phyloP scores from a whole-genome alignment of 306 rosid species.

The Abrus precatorius region DNA sequence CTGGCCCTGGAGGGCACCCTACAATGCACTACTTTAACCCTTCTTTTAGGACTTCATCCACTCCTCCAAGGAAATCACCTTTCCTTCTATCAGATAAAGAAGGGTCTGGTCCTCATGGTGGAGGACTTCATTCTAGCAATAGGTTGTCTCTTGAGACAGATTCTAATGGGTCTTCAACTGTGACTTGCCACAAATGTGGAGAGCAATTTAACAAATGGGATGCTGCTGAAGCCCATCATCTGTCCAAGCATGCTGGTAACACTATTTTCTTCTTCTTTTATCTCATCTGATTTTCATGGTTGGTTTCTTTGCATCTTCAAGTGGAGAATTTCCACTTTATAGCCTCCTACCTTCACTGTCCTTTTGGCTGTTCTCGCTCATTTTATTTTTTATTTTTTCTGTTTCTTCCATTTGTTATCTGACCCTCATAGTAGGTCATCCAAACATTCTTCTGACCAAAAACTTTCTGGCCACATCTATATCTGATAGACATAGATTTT shows the following conservation, averaged over 20 bases:
- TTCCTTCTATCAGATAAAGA: conserved; percentile 65
- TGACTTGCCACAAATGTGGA: conserved; percentile 91
- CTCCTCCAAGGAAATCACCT: conserved; percentile 79
- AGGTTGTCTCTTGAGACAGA: conserved; percentile 66
- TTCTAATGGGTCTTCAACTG: conserved; percentile 60
- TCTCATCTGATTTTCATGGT: conserved; percentile 13
- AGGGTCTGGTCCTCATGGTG: conserved; percentile 55
- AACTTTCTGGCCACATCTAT: conserved; percentile 28
- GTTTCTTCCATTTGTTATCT: conserved; percentile 38
- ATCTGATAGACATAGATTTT: conserved; percentile 28
- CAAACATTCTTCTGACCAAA: conserved; percentile 52
- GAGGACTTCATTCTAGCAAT: conserved; percentile 63
- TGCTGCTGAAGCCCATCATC: conserved; percentile 93
- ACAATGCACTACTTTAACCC: conserved; percentile 81
- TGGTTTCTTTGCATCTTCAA: conserved; percentile 6
- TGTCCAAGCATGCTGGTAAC: conserved; percentile 93
- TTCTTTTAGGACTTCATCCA: conserved; percentile 66
- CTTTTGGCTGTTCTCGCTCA: neutral
- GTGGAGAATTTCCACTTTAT: neutral
- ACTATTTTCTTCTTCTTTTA: neutral
- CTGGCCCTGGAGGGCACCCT: conserved; percentile 84
- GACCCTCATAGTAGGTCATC: conserved; percentile 41
- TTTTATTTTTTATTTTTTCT: neutral
- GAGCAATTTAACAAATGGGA: conserved; percentile 89
- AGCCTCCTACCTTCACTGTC: neutral